phyloP scores from a whole-genome alignment of 352 stramenopile species.

The Ochromonadaceae sp. region DNA sequence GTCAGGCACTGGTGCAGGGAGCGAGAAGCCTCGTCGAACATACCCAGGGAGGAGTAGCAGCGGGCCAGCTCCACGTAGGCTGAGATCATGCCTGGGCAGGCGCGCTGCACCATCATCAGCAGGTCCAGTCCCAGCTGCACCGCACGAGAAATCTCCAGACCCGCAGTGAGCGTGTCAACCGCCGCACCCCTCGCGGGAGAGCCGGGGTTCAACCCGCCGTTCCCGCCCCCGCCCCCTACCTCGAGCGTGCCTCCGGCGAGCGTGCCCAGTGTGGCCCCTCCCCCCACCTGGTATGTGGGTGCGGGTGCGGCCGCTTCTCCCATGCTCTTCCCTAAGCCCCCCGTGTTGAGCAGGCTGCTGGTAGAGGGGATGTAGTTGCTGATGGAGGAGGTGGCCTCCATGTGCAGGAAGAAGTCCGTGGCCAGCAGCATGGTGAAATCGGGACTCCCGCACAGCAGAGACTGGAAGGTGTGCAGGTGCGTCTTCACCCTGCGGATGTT shows the following conservation, averaged over 20 bases:
- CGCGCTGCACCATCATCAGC: constrained; percentile 56
- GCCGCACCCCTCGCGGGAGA: not conserved
- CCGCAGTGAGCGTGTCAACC: not conserved
- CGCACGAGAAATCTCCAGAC: not conserved
- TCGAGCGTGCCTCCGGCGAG: constrained; percentile 32
- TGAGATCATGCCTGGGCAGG: constrained; percentile 58
- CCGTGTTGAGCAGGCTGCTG: too few species aligned
- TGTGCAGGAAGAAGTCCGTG: constrained; percentile 1
- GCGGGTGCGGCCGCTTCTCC: too few species aligned
- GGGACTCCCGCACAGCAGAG: not conserved
- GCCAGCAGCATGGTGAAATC: not conserved
- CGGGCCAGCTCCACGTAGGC: constrained; percentile 60
- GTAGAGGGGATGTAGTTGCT: too few species aligned
- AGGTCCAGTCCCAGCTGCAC: constrained; percentile 47
- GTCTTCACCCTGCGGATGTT: not conserved
- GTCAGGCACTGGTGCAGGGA: constrained; percentile 40
- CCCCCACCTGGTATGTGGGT: too few species aligned
- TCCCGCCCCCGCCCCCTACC: constrained; percentile 30
- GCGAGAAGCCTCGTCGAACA: constrained; percentile 56
- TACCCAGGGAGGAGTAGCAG: constrained; percentile 47
- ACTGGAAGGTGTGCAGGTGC: not conserved
- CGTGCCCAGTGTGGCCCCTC: too few species aligned
- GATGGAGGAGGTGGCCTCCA: not conserved
- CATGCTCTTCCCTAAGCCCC: too few species aligned
- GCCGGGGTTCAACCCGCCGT: constrained; percentile 11